Evolutionary conservation across 176 grass and related monocot species (phyloP), one percentile per base, ranked within the genome.

Genomic region (Zea luxurians): DNA sequence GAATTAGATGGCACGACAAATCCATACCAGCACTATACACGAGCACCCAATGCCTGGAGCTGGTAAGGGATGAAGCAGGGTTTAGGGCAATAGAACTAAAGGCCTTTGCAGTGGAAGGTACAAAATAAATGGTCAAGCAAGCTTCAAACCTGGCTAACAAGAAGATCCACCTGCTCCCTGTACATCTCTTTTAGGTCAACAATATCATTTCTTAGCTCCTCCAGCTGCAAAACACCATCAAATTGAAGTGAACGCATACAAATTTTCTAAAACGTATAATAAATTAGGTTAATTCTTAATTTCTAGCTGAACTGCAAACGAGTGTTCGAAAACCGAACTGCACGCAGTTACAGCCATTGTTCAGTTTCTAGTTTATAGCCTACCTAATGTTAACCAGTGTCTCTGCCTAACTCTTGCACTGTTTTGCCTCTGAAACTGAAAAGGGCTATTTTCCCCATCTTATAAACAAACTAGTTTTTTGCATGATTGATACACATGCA

Each of bases 131-230:
- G 4, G n/a, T 44, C 65, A 73, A 16, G 48, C 1, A 72, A 20
- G 34, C 1, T 81, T 73, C 83, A 82, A 90, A 97, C 96, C 96
- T 90, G 93, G 88, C 93, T 99, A 79, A 99, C 96, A 70, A 99
- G 96, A 78, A 99, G 89, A 96, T 96, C 92, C 40, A 99, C 96
- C 93, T 99, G 96, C 74, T 99, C 96, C 82, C 90, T 83, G 76
- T 99, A 99, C 96, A 99, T 99, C 64, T 99, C 96, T 83, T 99
- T 99, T 21, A 99, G 81, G 86, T 99, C 96, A 73, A 99, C 82
- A 60, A 99, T 96, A 78, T 99, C 96, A 60, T 93, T 93, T 64
- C 92, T 84, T 58, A 99, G 77, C 68, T 99, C 96, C 80, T 99
- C 96, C 88, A 99, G 83, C 96, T 99, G 78, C 61, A 93, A 77